Percentiles rank a stretch among this genome's conserved stretches.
Conservation (phyloP, 345 rosid species). For the Hibiscus mutabilis region DNA sequence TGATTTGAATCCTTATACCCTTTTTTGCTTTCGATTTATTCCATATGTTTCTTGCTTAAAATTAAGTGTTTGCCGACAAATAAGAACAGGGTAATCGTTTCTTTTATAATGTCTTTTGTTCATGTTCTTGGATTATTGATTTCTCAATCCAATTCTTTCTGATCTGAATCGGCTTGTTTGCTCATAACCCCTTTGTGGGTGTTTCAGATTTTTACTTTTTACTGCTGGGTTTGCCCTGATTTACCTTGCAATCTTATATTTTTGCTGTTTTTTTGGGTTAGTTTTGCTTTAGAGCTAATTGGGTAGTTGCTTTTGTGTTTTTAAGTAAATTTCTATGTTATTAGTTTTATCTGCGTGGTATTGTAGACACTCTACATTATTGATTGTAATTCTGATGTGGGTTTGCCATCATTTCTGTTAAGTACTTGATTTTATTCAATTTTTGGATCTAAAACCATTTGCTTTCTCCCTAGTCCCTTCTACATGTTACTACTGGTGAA, state of each 20-base stretch:
- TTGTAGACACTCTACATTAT: not conserved
- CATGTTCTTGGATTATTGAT: not conserved
- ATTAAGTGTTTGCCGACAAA: conserved; percentile 5
- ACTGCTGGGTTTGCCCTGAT: not conserved
- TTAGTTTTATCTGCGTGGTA: not conserved
- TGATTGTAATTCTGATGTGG: not conserved
- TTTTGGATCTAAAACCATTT: not conserved
- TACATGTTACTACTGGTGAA: not conserved
- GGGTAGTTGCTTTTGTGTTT: not conserved
- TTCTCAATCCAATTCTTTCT: not conserved
- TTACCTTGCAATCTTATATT: not conserved
- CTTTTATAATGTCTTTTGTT: not conserved
- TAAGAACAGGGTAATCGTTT: not conserved
- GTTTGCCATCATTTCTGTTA: not conserved
- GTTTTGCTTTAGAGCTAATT: not conserved
- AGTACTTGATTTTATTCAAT: not conserved
- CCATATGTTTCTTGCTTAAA: not conserved
- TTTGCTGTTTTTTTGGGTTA: not conserved
- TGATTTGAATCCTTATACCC: not conserved
- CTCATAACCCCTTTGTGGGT: conserved; percentile 1
- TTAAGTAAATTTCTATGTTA: not conserved
- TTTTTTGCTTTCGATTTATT: not conserved
- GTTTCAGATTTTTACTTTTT: not conserved
- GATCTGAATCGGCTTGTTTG: not conserved
- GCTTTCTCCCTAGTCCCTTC: not conserved